Evolutionary conservation across 345 rosid genomes (phyloP).

Genomic region (Hibiscus trionum): DNA sequence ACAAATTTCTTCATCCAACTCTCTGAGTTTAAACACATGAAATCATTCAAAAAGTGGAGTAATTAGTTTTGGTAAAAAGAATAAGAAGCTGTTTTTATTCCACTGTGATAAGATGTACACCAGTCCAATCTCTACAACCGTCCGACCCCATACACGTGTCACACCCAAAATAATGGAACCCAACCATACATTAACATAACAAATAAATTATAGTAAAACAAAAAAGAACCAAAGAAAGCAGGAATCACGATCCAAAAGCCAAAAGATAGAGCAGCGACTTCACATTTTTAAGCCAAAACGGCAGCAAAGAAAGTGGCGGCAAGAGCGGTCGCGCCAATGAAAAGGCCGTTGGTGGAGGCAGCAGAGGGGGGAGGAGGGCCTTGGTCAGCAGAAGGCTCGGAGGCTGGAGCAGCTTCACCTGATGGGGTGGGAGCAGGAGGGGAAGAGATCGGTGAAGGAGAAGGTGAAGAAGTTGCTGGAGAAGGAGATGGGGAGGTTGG

Average conservation of each 20-base stretch:
- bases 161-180: constrained; percentile 11
- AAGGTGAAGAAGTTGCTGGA: constrained; percentile 15
- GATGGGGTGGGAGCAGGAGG: constrained; percentile 28
- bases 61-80: constrained; percentile 8
- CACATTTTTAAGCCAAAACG: constrained; percentile 36
- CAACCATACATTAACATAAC: neutral
- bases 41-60: neutral
- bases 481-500: constrained; percentile 17
- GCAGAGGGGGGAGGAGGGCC: constrained; percentile 17
- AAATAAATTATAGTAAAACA: constrained; percentile 18
- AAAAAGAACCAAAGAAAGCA: neutral
- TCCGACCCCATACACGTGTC: constrained; percentile 12
- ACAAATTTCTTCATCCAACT: neutral
- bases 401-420: constrained; percentile 11
- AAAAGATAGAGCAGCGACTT: neutral
- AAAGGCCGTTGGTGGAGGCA: constrained; percentile 27
- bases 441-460: constrained; percentile 19
- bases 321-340: constrained; percentile 41
- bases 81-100: constrained; percentile 28
- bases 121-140: constrained; percentile 23
- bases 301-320: constrained; percentile 46
- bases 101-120: constrained; percentile 23
- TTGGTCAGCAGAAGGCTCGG: constrained; percentile 14
- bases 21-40: neutral
- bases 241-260: constrained; percentile 21